Base-by-base conservation (phyloP, 441 rosid species). In the Eutrema salsugineum region DNA sequence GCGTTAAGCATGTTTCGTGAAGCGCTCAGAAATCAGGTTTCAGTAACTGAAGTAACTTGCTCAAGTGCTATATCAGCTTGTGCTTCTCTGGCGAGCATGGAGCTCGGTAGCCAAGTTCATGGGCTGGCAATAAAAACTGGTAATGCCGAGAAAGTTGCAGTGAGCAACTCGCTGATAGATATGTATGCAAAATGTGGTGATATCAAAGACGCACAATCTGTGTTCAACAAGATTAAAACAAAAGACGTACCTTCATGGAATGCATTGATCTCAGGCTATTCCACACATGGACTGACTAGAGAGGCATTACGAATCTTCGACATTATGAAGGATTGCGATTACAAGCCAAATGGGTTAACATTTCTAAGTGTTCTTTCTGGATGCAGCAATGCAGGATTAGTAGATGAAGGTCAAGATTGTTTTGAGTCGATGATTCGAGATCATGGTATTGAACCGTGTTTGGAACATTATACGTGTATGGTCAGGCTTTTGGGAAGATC, bases 171-270 rank as follows among this genome's bases (percentile, higher is more conserved):
- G 49, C 77, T 95, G 83, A 83, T 93, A 68, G 93, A 93, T 76
- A 95, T 93, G 98, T 93, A 93, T 77, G 93, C 99, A 40, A 92
- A 92, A 81, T 92, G 97, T 48, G 95, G 99, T 59, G 83, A 80
- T 43, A 86, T 91, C 68, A 70, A 77, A 61, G 83, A 82, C 56
- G 91, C 97, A 12, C 81, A 80, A 6, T 70, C 82, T 53, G 85
- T 81, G 48, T 93, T 95, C 82, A 82, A 84, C 46, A 74, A 36
- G 80, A 78, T 91, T 78, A 70, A 16, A 19, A 71, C 73, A 27
- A 75, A 56, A 62, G 86, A 87, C 57, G 80, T 70, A 68, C 86
- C 90, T 70, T 84, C 98, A 0, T 95, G 98, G 97, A 93, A 91
- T 63, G 64, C 87, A 15, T 84, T 95, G 87, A 88, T 95, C 76